Conservation (phyloP, 2,329 filamentous ascomycete species). For the Diaporthe sp. region DNA sequence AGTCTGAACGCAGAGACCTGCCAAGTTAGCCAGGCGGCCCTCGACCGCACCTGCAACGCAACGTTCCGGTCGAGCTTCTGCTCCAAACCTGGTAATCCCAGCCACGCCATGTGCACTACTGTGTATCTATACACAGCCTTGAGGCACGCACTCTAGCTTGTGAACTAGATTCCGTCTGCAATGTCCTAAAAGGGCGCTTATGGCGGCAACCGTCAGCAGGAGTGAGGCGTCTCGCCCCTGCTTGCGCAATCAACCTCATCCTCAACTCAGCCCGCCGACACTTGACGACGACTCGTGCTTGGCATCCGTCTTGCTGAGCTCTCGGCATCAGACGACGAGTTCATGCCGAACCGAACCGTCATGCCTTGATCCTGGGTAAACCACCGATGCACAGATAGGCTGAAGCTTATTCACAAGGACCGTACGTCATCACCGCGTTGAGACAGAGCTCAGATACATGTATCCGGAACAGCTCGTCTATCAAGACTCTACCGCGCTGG, state of each 20-base stretch:
- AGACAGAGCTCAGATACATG: not conserved
- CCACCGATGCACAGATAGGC: conserved; percentile 7
- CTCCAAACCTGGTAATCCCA: conserved; percentile 12
- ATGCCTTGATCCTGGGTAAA: conserved; percentile 15
- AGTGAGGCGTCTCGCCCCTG: conserved; percentile 34
- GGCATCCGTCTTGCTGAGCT: conserved; percentile 21
- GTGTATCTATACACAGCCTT: not conserved
- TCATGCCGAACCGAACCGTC: conserved; percentile 19
- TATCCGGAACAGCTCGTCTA: conserved; percentile 22
- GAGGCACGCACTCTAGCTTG: not conserved
- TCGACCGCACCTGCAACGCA: not conserved
- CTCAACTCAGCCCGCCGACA: conserved; percentile 1
- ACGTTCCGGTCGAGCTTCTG: conserved; percentile 3
- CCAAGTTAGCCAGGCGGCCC: not conserved
- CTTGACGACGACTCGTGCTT: conserved; percentile 32
- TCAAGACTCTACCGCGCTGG: not conserved
- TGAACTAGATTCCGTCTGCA: not conserved
- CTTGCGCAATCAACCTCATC: conserved; percentile 40
- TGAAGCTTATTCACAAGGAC: conserved; percentile 14
- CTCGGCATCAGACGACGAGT: conserved; percentile 18
- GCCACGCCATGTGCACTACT: conserved; percentile 2
- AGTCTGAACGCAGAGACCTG: not conserved
- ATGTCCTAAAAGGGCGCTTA: not conserved
- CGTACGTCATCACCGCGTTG: conserved; percentile 16
- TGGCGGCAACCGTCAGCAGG: conserved; percentile 15